These are phyloP conservation scores for Datisca glomerata DNA, from an alignment of 306 rosid species.

Conservation along the genomic window DNA sequence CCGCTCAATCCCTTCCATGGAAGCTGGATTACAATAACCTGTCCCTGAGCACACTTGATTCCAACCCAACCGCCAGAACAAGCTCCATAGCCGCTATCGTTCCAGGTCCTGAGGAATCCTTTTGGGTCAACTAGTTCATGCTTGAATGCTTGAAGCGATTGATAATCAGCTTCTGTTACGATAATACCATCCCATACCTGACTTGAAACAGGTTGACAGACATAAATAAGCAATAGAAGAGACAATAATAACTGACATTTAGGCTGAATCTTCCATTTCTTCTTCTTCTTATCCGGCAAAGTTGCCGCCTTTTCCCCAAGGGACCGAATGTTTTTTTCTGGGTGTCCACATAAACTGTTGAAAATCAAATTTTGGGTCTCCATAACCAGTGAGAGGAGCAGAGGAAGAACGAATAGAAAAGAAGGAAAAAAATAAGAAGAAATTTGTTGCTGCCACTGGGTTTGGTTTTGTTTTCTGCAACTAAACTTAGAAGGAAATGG, in stretches of 20 bases:
- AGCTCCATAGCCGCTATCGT: conserved; percentile 74
- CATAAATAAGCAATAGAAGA: conserved; percentile 16
- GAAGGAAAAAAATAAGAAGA: not conserved
- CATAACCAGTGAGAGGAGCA: conserved; percentile 8
- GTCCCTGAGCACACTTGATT: conserved; percentile 88
- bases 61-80: conserved; percentile 88
- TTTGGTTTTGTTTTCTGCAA: not conserved
- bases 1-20: conserved; percentile 83
- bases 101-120: conserved; percentile 80
- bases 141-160: conserved; percentile 76
- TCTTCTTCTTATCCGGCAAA: conserved; percentile 23
- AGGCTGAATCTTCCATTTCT: conserved; percentile 25
- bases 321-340: conserved; percentile 13
- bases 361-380: conserved; percentile 11
- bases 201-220: conserved; percentile 18
- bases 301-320: conserved; percentile 11
- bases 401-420: not conserved
- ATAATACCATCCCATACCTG: conserved; percentile 75
- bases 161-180: conserved; percentile 64
- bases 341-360: conserved; percentile 10
- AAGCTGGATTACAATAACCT: conserved; percentile 80
- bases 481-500: not conserved
- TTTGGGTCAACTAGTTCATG: conserved; percentile 64
- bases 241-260: conserved; percentile 12
- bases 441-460: too few species aligned